Conservation (phyloP, 345 rosid species). For the Pugionium cornutum region DNA sequence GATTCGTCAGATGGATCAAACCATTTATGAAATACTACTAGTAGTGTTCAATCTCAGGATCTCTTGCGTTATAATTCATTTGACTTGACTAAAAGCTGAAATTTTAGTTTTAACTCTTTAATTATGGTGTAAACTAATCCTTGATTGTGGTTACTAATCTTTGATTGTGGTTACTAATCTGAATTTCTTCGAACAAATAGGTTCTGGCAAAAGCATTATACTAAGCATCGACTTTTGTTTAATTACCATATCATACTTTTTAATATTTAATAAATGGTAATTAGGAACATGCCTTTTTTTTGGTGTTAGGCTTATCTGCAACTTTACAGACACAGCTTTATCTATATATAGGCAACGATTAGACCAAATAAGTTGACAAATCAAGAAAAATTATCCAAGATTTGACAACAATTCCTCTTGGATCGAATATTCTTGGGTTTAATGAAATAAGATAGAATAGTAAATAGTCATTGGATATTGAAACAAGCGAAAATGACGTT, state of each 20-base stretch:
- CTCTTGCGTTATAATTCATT: background rate
- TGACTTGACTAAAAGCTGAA: slow-evolving; percentile 1
- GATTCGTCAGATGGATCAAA: slow-evolving; percentile 8
- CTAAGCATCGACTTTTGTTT: background rate
- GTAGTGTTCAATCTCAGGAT: slow-evolving; percentile 12
- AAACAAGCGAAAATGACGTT: slow-evolving; percentile 26
- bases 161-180: slow-evolving; percentile 12
- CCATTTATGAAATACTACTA: slow-evolving; percentile 4
- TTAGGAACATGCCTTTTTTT: slow-evolving; percentile 9
- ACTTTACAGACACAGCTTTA: slow-evolving; percentile 17
- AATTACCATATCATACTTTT: slow-evolving; percentile 13
- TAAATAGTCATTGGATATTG: slow-evolving; percentile 5
- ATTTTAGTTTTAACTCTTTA: background rate
- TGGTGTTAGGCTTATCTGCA: slow-evolving; percentile 15
- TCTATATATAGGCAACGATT: slow-evolving; percentile 20
- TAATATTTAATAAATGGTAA: slow-evolving; percentile 3
- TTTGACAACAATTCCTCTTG: slow-evolving; percentile 8
- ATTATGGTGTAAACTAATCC: background rate
- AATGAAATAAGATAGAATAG: slow-evolving; percentile 6
- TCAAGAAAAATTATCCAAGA: slow-evolving; percentile 21
- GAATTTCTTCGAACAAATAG: slow-evolving; percentile 7
- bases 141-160: background rate
- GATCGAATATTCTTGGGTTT: slow-evolving; percentile 28
- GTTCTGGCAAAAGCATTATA: background rate
- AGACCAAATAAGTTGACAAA: slow-evolving; percentile 25